Conservation (phyloP, 441 rosid species). For the Eruca vesicaria region DNA sequence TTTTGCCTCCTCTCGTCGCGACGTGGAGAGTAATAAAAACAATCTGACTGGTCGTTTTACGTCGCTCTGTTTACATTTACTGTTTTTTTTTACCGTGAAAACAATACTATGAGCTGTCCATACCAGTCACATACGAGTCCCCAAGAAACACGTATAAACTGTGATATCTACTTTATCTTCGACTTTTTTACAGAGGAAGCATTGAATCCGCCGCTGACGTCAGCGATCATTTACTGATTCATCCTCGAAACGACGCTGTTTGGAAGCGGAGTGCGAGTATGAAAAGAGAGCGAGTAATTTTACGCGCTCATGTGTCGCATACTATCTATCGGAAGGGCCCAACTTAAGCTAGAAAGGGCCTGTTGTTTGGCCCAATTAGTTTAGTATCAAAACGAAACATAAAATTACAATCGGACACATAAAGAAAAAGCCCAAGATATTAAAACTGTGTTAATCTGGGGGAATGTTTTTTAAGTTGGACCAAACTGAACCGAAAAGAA, state of each 20-base stretch:
- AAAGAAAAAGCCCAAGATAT: background rate
- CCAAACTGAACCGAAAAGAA: background rate
- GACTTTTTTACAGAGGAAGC: background rate
- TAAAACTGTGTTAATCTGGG: background rate
- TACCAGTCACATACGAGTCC: background rate
- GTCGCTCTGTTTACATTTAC: background rate
- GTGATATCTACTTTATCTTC: background rate
- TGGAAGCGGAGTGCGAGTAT: background rate
- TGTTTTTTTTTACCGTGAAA: background rate
- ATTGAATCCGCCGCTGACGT: background rate
- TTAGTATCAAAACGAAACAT: background rate
- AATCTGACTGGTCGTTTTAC: background rate
- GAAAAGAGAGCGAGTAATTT: background rate
- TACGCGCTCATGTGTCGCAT: background rate
- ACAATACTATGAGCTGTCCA: background rate
- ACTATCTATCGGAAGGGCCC: too few relatives aligned
- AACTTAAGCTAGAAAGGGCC: too few relatives aligned
- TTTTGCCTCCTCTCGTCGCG: background rate
- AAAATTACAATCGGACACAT: background rate
- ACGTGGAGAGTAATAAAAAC: background rate
- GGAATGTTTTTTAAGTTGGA: background rate
- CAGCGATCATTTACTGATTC: background rate
- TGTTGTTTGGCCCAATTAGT: too few relatives aligned
- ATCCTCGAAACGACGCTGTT: background rate
- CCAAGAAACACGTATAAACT: background rate